phyloP scores from a whole-genome alignment of 306 rosid species.

The Pyrus pyrifolia region DNA sequence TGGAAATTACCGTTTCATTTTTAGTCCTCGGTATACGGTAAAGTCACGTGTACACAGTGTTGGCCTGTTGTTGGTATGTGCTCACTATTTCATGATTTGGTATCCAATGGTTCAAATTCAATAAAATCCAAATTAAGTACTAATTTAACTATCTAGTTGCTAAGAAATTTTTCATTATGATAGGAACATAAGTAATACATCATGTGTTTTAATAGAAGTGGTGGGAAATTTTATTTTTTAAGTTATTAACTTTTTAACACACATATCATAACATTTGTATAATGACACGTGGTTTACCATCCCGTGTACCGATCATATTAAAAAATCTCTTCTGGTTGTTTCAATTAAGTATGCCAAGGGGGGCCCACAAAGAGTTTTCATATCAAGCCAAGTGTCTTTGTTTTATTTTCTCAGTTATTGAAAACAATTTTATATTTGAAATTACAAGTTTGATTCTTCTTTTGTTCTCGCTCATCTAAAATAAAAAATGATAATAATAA shows the following conservation, averaged over 20 bases:
- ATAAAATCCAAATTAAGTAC: background rate
- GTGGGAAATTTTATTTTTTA: too few species aligned
- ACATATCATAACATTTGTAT: too few species aligned
- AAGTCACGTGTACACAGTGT: background rate
- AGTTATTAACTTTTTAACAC: too few species aligned
- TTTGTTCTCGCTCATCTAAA: accelerated
- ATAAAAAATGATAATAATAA: too few species aligned
- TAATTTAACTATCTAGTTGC: background rate
- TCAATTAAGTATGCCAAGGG: background rate
- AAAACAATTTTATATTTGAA: background rate
- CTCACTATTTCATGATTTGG: background rate
- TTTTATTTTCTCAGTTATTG: background rate
- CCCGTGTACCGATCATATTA: too few species aligned
- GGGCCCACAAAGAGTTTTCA: background rate
- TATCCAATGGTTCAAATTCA: background rate
- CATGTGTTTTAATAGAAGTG: too few species aligned
- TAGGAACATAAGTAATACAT: too few species aligned
- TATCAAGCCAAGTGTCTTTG: too few species aligned
- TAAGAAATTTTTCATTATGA: background rate
- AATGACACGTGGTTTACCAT: too few species aligned
- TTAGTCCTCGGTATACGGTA: background rate
- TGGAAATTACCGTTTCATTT: too few species aligned
- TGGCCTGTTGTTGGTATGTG: background rate
- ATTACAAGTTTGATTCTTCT: too few species aligned
- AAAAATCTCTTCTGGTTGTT: background rate